phyloP scores from a whole-genome alignment of 768 basidiomycete genomes.

The Suillus weaverae region DNA sequence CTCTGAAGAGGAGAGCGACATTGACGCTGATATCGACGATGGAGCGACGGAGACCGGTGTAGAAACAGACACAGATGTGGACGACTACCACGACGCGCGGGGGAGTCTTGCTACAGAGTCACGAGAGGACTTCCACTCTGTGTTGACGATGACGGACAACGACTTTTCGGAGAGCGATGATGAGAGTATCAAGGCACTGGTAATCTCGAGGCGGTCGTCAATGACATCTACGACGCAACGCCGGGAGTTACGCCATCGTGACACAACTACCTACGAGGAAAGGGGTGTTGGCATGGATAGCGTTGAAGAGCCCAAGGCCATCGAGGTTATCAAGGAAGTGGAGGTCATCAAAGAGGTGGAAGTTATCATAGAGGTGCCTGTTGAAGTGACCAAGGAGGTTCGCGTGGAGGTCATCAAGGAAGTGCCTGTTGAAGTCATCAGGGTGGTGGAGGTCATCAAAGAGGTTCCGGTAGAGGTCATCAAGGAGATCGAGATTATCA shows the following conservation, averaged over 20 bases:
- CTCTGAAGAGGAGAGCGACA: slow-evolving; percentile 30
- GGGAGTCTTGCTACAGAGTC: slow-evolving; percentile 70
- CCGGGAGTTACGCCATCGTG: slow-evolving; percentile 7
- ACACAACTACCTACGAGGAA: slow-evolving; percentile 52
- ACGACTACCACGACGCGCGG: slow-evolving; percentile 76
- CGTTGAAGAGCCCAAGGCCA: slow-evolving; percentile 31
- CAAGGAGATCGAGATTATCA: slow-evolving; percentile 21
- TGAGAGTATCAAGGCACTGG: slow-evolving; percentile 77
- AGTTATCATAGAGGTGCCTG: slow-evolving; percentile 27
- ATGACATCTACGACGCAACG: slow-evolving; percentile 23
- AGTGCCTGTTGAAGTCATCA: slow-evolving; percentile 24
- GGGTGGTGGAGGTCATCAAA: slow-evolving; percentile 29
- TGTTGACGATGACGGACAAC: slow-evolving; percentile 68
- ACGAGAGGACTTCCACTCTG: slow-evolving; percentile 73
- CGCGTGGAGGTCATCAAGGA: slow-evolving; percentile 18
- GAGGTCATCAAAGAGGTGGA: slow-evolving; percentile 28
- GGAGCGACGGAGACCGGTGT: slow-evolving; percentile 60
- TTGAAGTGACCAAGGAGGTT: slow-evolving; percentile 23
- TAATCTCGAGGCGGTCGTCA: slow-evolving; percentile 37
- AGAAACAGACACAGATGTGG: slow-evolving; percentile 66
- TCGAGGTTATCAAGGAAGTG: slow-evolving; percentile 32
- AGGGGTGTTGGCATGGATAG: slow-evolving; percentile 37
- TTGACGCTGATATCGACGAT: slow-evolving; percentile 44
- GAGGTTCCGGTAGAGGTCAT: slow-evolving; percentile 21
- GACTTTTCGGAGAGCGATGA: slow-evolving; percentile 60